A percentile compares a stretch with the other conserved stretches of the same genome.
phyloP scores from a whole-genome alignment of 148 eudicot species.

The Amaranthus cruentus region DNA sequence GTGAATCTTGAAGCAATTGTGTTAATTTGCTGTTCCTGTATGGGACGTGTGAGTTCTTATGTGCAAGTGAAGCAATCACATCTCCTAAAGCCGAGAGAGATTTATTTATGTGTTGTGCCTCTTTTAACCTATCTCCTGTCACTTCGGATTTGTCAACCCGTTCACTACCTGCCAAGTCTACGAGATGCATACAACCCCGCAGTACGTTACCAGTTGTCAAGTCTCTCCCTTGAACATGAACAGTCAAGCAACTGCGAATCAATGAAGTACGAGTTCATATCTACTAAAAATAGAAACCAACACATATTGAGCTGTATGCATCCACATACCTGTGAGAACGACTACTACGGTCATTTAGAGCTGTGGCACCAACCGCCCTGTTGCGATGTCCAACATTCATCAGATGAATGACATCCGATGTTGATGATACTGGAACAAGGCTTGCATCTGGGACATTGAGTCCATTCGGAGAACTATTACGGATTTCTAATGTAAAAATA shows the following conservation, averaged over 20 bases:
- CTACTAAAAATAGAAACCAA: neutral
- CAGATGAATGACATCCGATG: conserved; percentile 78
- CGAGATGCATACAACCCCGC: conserved; percentile 98
- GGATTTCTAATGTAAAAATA: conserved; percentile 72
- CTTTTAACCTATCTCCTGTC: conserved; percentile 93
- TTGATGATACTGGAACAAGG: conserved; percentile 73
- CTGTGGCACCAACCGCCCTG: conserved; percentile 96
- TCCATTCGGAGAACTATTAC: conserved; percentile 87
- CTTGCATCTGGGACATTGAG: conserved; percentile 92
- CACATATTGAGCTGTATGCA: neutral
- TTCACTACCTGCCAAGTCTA: conserved; percentile 98
- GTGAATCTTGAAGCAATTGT: conserved; percentile 91
- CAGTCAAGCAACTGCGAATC: conserved; percentile 82
- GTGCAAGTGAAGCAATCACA: conserved; percentile 92
- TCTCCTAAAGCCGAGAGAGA: conserved; percentile 98
- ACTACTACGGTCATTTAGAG: conserved; percentile 94
- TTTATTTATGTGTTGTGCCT: conserved; percentile 91
- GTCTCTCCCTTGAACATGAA: conserved; percentile 97
- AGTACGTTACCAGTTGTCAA: conserved; percentile 70
- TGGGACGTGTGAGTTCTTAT: conserved; percentile 87
- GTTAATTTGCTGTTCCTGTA: conserved; percentile 96
- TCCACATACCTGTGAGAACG: conserved; percentile 81
- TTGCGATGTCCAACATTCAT: conserved; percentile 88
- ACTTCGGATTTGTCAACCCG: conserved; percentile 98
- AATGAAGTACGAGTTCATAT: conserved; percentile 8